Evolutionary conservation across 83 land plant species (phyloP).

Genomic region (Diphasiastrum complanatum): DNA sequence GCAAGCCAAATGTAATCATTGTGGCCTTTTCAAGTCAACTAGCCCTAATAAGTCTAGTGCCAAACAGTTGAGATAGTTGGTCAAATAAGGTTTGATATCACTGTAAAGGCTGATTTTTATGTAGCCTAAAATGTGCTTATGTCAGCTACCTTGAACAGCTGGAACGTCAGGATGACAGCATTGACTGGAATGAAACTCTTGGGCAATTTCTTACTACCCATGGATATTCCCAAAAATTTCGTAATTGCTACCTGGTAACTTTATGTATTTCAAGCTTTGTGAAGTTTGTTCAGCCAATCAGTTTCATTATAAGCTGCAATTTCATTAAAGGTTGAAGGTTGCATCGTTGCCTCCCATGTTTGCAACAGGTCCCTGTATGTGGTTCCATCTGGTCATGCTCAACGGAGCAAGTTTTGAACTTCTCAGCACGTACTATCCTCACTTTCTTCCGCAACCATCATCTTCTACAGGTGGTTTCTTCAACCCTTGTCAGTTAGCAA

Average conservation of each 20-base stretch:
- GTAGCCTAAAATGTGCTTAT: not conserved
- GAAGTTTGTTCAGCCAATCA: not conserved
- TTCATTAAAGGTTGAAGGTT: not conserved
- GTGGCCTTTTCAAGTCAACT: too few species aligned
- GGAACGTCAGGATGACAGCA: constrained; percentile 43
- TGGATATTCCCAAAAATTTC: constrained; percentile 75
- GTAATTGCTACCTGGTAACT: constrained; percentile 76
- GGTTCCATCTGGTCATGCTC: constrained; percentile 96
- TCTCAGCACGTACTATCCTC: constrained; percentile 76
- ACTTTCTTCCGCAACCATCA: constrained; percentile 88
- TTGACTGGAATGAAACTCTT: constrained; percentile 55
- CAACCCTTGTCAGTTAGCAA: not conserved
- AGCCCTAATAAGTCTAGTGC: too few species aligned
- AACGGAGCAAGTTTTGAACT: constrained; percentile 53
- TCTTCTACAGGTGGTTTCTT: constrained; percentile 70
- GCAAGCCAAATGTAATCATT: too few species aligned
- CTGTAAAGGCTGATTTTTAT: too few species aligned
- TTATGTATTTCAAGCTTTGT: not conserved
- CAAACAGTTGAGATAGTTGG: too few species aligned
- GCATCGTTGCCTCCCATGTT: not conserved
- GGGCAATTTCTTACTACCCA: constrained; percentile 54
- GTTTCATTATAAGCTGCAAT: too few species aligned
- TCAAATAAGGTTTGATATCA: too few species aligned
- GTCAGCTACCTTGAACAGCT: constrained; percentile 68
- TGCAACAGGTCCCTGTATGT: constrained; percentile 73